Evolutionary conservation across 164 flowering plant genomes (phyloP), one percentile per base, ranked within the genome.

Genomic region (Annona squamosa): DNA sequence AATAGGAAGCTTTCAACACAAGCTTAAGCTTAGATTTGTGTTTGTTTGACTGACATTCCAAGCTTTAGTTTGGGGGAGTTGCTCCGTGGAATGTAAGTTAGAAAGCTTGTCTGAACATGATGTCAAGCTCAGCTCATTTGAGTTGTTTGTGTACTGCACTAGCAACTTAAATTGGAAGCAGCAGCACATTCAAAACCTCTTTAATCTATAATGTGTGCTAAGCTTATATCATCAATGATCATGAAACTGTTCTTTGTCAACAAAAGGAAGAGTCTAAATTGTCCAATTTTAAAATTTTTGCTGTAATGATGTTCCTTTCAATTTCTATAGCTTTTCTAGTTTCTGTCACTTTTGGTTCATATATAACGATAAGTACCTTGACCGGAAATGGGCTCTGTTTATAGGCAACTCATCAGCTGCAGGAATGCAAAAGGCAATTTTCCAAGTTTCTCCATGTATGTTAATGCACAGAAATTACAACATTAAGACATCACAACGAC

Each of bases 391-490:
- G 10, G 16, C 44, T n/a, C 59, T 72, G 71, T 16, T 46, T 63
- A 44, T 65, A 73, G 73, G 78, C 64, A 67, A 67, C 69, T 42
- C 70, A 64, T 68, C 69, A 56, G 57, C 46, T 76, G 75, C 76
- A 75, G 81, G 82, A 48, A 61, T 67, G 63, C 48, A 71, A 48
- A 77, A 83, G 68, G 72, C 74, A 16, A 46, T 81, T 18, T 44
- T 72, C 16, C 77, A 72, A 48, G 70, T 67, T 52, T 74, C 81
- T 70, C 65, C 80, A 10, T 63, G 72, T 68, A 65, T 48, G 61
- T 67, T 65, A 7, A 64, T 66, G 42, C 46, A 65, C 69, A 37
- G 78, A 65, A n/a, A 44, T 42, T 71, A n/a, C 2, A 69, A 41
- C 19, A 26, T n/a, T 42, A 82, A 69, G 71, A 71, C 68, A 74